phyloP scores from a whole-genome alignment of 305 asterid genomes.

The Fraxinus albicans region DNA sequence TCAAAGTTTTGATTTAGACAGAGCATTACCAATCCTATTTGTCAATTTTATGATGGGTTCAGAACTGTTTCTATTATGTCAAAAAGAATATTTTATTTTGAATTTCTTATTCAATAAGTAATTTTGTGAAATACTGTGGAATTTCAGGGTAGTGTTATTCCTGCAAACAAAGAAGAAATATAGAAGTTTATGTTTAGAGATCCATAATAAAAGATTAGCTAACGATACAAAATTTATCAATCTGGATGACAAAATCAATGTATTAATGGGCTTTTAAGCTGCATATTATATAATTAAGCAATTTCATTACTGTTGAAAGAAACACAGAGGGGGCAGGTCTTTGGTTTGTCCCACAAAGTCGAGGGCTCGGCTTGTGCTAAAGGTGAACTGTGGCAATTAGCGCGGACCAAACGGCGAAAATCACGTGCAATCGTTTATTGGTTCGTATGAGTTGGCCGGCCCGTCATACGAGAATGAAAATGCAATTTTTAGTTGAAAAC shows the following conservation, averaged over 20 bases:
- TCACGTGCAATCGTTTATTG: neutral
- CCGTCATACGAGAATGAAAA: neutral
- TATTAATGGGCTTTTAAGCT: neutral
- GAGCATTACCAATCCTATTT: neutral
- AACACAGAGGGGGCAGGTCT: no score
- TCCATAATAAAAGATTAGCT: neutral
- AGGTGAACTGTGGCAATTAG: no score
- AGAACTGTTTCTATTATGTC: neutral
- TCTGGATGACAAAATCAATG: neutral
- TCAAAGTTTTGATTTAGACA: neutral
- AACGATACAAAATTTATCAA: no score
- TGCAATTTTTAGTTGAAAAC: no score
- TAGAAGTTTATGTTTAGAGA: neutral
- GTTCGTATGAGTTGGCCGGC: neutral
- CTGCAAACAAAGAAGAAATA: neutral
- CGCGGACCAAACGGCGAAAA: no score
- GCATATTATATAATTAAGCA: neutral
- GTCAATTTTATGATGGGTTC: neutral
- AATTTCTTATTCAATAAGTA: neutral
- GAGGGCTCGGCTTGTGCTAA: no score
- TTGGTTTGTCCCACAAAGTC: no score
- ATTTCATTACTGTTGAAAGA: no score
- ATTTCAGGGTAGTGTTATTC: neutral
- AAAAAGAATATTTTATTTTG: neutral
- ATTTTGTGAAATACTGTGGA: neutral